These are phyloP conservation scores for Candida yuanshanica DNA, from an alignment of 805 yeast genomes.

Conservation along the genomic window DNA sequence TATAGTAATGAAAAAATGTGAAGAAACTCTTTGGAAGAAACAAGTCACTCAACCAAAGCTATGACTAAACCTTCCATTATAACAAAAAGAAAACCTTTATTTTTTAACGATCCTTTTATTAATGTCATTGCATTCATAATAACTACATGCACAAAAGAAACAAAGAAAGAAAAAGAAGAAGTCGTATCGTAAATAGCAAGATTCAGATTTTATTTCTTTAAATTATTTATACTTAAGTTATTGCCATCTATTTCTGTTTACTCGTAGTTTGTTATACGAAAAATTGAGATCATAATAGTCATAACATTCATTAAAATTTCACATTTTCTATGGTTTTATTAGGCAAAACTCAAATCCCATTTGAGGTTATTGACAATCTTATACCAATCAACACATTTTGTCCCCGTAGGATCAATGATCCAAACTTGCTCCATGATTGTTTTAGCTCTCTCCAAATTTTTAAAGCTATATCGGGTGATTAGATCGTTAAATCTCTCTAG, in stretches of 20 bases:
- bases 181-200: too few relatives aligned
- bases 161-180: too few relatives aligned
- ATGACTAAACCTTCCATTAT: not conserved
- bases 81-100: not conserved
- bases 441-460: conserved; percentile 46
- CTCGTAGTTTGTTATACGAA: too few relatives aligned
- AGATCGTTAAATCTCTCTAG: conserved; percentile 46
- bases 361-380: conserved; percentile 57
- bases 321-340: not conserved
- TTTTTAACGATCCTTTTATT: not conserved
- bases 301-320: too few relatives aligned
- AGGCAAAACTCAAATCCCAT: conserved; percentile 78
- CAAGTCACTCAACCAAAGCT: not conserved
- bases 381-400: conserved; percentile 67
- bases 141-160: not conserved
- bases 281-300: too few relatives aligned
- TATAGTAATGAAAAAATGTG: conserved; percentile 66
- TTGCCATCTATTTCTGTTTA: too few relatives aligned
- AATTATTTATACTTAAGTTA: too few relatives aligned
- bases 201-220: too few relatives aligned
- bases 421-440: conserved; percentile 35
- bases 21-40: conserved; percentile 23
- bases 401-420: conserved; percentile 44
- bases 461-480: conserved; percentile 59
- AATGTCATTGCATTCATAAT: not conserved